A percentile compares a stretch with the other conserved stretches of the same genome.
Conservation (phyloP, 2,329 filamentous ascomycete species). For the Aspergillus sp. region DNA sequence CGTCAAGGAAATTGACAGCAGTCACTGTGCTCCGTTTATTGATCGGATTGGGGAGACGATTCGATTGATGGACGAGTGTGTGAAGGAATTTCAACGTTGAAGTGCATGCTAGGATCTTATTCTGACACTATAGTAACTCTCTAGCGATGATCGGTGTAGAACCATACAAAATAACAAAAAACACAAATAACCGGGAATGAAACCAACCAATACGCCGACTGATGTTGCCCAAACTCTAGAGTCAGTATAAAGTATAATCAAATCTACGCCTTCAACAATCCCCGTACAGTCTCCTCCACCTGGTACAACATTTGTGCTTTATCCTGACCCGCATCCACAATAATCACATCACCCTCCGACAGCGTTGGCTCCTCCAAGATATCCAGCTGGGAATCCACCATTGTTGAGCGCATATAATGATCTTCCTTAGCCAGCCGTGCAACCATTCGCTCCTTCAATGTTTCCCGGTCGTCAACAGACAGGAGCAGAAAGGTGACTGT, state of each 20-base stretch:
- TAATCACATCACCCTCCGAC: conserved; percentile 37
- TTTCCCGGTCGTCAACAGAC: conserved; percentile 31
- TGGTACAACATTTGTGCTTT: conserved; percentile 14
- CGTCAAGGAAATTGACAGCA: conserved; percentile 21
- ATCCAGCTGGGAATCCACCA: conserved; percentile 56
- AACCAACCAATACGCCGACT: too few species aligned
- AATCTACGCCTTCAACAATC: background rate
- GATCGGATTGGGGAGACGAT: conserved; percentile 8
- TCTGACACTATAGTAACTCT: background rate
- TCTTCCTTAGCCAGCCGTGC: conserved; percentile 40
- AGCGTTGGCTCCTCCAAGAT: conserved; percentile 50
- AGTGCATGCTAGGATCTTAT: background rate
- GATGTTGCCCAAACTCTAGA: too few species aligned
- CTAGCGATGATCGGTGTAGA: too few species aligned
- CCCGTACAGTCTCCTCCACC: conserved; percentile 9
- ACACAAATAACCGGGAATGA: too few species aligned
- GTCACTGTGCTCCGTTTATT: conserved; percentile 20
- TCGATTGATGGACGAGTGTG: background rate
- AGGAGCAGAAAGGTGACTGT: conserved; percentile 43
- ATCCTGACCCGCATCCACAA: conserved; percentile 14
- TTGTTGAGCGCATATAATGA: conserved; percentile 58
- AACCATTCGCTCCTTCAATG: conserved; percentile 50
- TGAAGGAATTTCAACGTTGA: background rate
- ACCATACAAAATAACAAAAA: too few species aligned
- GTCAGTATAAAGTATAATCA: too few species aligned